Base-by-base conservation (phyloP, 768 basidiomycete genomes). In the Podaxis mareebaensis region DNA sequence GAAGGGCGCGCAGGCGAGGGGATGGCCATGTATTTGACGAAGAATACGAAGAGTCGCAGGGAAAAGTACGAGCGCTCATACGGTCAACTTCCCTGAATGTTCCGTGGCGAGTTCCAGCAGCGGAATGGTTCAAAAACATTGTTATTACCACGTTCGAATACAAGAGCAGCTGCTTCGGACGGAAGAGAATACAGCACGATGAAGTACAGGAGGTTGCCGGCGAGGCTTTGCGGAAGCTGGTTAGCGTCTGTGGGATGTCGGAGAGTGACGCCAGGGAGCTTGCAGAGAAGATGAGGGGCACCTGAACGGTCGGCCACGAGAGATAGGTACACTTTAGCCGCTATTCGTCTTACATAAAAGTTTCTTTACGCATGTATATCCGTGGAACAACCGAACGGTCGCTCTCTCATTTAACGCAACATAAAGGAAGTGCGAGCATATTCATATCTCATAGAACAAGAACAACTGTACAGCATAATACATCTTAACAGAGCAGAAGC, bases 1-100 rank as follows among this genome's bases (percentile, higher is more conserved):
- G 79, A 12, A 73, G 60, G 64, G 38, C 53, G 46, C 33, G 22
- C 4, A 54, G 55, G 53, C 33, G 44, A 53, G 51, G 58, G 17
- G 33, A 17, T 0, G 33, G 60, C 6, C 39, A 53, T 33, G 26
- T 52, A 5, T 67, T 52, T 38, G 58, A 66, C 17, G 59, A 64
- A 12, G 66, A 66, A 49, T 66, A 61, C n/a, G 59, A 64, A 20
- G 54, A 64, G 30, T 66, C 66, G 0, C 13, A 36, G 15, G 38
- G 36, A 6, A 53, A 64, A 8, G 26, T 64, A 13, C 22, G 42
- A 17, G 20, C 22, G 22, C 49, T 66, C 1, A 60, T 66, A 7
- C n/a, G 20, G 44, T 66, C 61, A 10, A 55, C 64, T 36, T 54
- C 10, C 17, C 15, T 54, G 26, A 1, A 2, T 3, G 28, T 24